Conservation (phyloP, 176 grass and related monocot species). For the Musa beccarii region DNA sequence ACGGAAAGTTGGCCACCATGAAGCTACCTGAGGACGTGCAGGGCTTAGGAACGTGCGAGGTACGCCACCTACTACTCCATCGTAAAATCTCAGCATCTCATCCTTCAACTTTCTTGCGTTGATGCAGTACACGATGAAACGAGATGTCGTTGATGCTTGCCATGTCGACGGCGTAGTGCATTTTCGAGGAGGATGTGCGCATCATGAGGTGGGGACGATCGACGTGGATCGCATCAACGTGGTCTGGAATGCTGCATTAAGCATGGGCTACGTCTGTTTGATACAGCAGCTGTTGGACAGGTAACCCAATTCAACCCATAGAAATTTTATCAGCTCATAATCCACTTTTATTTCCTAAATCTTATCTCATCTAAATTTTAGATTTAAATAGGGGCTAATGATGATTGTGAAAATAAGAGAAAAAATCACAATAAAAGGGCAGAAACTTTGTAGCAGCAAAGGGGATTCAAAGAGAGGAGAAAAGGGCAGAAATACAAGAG, state of each 20-base stretch:
- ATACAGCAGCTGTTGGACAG: no score
- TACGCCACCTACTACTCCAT: not conserved
- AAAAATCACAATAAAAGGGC: no score
- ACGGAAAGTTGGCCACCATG: slow-evolving; percentile 80
- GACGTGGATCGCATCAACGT: slow-evolving; percentile 3
- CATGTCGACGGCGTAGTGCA: slow-evolving; percentile 1
- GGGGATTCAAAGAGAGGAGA: no score
- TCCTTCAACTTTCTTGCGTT: not conserved
- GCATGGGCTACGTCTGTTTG: not conserved
- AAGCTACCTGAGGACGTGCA: slow-evolving; percentile 71
- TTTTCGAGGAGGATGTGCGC: not conserved
- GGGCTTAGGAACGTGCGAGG: slow-evolving; percentile 39
- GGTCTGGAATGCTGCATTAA: not conserved
- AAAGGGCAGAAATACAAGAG: no score
- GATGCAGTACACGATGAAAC: not conserved
- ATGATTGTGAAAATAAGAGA: no score
- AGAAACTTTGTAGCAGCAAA: no score
- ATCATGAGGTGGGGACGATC: slow-evolving; percentile 1
- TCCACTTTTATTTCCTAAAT: no score
- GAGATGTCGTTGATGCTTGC: not conserved
- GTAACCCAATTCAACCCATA: no score
- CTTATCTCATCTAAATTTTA: no score
- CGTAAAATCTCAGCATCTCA: not conserved
- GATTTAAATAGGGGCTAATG: no score
- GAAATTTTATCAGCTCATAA: no score